phyloP scores from a whole-genome alignment of 345 rosid species.

The Barbarea vulgaris region DNA sequence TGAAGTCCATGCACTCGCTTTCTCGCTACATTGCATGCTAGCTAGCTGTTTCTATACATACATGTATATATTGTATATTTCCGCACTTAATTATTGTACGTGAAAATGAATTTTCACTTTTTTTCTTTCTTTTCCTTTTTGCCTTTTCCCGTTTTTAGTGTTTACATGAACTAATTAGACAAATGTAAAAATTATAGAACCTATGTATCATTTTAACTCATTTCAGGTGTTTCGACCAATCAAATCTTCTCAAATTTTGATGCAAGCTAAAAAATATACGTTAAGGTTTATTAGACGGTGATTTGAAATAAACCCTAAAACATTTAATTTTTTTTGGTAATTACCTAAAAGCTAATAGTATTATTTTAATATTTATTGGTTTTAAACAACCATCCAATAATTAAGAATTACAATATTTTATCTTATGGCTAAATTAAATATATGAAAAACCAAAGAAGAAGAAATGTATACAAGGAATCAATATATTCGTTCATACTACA shows the following conservation, averaged over 20 bases:
- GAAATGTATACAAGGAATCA: too few relatives aligned
- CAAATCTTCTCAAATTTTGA: not conserved
- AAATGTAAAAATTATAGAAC: not conserved
- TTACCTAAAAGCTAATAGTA: not conserved
- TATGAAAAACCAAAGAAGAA: too few relatives aligned
- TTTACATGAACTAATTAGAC: not conserved
- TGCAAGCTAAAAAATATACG: not conserved
- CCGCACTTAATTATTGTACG: not conserved
- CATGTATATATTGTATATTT: not conserved
- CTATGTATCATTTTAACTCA: not conserved
- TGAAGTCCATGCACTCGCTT: constrained; percentile 46
- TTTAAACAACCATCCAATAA: too few relatives aligned
- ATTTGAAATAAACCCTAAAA: not conserved
- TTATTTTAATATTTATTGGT: too few relatives aligned
- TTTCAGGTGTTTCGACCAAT: not conserved
- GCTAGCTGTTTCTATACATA: constrained; percentile 32
- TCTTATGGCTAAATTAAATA: too few relatives aligned
- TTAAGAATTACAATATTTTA: too few relatives aligned
- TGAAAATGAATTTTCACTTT: not conserved
- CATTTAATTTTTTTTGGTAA: too few relatives aligned
- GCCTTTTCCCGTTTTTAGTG: not conserved
- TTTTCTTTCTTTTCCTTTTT: not conserved
- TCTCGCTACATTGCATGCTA: constrained; percentile 42
- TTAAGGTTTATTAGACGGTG: not conserved
- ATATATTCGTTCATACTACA: not conserved